Base-by-base conservation (phyloP, 2,329 filamentous ascomycete genomes). In the Talaromyces sp. region DNA sequence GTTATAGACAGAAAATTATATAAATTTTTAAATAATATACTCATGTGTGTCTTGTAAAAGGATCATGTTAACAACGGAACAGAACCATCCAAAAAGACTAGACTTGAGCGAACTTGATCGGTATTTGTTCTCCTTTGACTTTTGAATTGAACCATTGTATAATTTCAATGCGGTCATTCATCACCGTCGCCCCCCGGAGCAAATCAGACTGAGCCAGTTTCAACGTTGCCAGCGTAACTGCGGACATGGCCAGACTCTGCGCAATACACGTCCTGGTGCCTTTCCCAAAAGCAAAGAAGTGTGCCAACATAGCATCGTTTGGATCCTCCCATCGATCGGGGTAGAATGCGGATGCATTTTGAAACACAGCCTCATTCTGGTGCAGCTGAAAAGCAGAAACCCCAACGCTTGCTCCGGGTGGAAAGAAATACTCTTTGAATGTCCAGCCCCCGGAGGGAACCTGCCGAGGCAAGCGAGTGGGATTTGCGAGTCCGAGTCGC, bases 111-210 rank as follows among this genome's bases (percentile, higher is more conserved):
- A 36, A 15, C 33, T 36, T 36, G 33, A 36, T 36, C 1, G 4
- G 11, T 36, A 36, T 36, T 36, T 36, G 33, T 4, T 17, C 13
- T 36, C 13, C 33, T 36, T 79, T 77, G 1, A 85, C 77, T 64
- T 78, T 80, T 1, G 78, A 79, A 65, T 84, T 85, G 64, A 85
- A 85, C 82, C 82, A 85, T 66, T 85, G 80, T 30, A 76, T 70
- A n/a, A 84, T 81, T 68, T 81, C 76, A 11, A 85, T 75, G 59
- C 75, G 70, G 1, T 77, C 71, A 22, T 76, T 67, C 1, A 78
- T 70, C 2, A 71, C 67, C 53, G 62, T 77, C 2, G 79, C 80
- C 2, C 80, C 81, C 4, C 72, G 69, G 19, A 85, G 69, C 1
- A 82, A 75, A 63, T 77, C 76, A 11, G 70, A 75, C 58, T 74